These are phyloP conservation scores for Curvularia spicifera DNA, from an alignment of 2,329 filamentous ascomycete species.

Conservation along the genomic window DNA sequence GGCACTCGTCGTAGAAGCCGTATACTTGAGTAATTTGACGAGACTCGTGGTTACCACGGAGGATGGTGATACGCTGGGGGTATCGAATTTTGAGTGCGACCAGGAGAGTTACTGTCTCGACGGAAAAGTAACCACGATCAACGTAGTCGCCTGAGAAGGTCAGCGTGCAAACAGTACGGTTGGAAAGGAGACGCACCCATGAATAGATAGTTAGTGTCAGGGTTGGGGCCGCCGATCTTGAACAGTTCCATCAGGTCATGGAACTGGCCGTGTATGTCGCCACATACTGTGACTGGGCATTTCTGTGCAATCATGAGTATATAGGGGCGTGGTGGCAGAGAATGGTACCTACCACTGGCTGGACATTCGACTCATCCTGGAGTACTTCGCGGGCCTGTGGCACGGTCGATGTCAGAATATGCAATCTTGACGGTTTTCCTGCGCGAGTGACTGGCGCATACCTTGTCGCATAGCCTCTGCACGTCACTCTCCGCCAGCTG, in stretches of 20 bases:
- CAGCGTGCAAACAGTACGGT: slow-evolving; percentile 16
- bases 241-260: slow-evolving; percentile 99
- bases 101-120: slow-evolving; percentile 96
- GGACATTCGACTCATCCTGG: slow-evolving; percentile 97
- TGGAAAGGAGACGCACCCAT: slow-evolving; percentile 69
- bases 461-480: slow-evolving; percentile 96
- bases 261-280: slow-evolving; percentile 98
- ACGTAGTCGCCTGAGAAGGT: slow-evolving; percentile 85
- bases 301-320: slow-evolving; percentile 59
- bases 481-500: slow-evolving; percentile 94
- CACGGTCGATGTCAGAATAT: slow-evolving; percentile 23
- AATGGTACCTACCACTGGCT: slow-evolving; percentile 80
- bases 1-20: slow-evolving; percentile 49
- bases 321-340: neutral
- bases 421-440: neutral
- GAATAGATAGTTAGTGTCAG: slow-evolving; percentile 98
- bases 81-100: slow-evolving; percentile 98
- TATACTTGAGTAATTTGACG: slow-evolving; percentile 80
- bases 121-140: slow-evolving; percentile 97
- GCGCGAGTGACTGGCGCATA: slow-evolving; percentile 48
- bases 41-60: slow-evolving; percentile 87
- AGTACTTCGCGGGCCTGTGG: slow-evolving; percentile 88
- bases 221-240: slow-evolving; percentile 97
- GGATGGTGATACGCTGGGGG: slow-evolving; percentile 95
- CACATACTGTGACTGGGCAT: slow-evolving; percentile 98